Evolutionary conservation across 2,329 filamentous ascomycete species (phyloP), one percentile per base, ranked within the genome.

Genomic region (Berkeleyomyces basicola): DNA sequence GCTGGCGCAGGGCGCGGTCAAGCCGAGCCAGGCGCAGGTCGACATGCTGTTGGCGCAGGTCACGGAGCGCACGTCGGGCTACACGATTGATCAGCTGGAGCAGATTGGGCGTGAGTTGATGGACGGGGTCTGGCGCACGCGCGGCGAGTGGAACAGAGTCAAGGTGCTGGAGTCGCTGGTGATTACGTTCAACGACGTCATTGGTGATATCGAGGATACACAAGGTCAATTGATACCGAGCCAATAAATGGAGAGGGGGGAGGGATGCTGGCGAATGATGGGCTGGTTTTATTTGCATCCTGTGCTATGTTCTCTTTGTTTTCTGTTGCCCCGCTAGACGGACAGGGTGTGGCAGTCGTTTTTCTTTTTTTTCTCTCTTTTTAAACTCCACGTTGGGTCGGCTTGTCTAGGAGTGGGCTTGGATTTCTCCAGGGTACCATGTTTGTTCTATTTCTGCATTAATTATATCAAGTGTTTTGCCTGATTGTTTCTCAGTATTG

Each of bases 61-160:
- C 42, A 84, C 85, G 0, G 74, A 80, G 37, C 77, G 79, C 53
- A 92, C 88, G 1, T 85, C 82, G 23, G 89, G 88, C 0, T 88
- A 88, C 71, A 88, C 86, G 0, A 88, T 99, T 61, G 93, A 99
- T 74, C 92, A 99, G 72, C 77, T 99, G 23, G 92, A 97, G 76
- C 92, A 97, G 73, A 85, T 96, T 71, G 91, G 91, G 71, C 85
- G 90, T 6, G 84, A 86, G 67, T 76, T 97, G 66, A 97, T 97
- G 92, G 87, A 92, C 65, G 83, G 85, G 66, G 81, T 97, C 53
- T 99, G 93, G 93, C 79, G 79, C 65, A 81, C 81, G 65, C 81
- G 90, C 59, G 80, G 83, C 58, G 85, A 95, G 69, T 93, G 88
- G 82, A 93, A 99, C 73, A 83, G 93, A 51, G 85, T 84, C 68